Evolutionary conservation across 768 basidiomycete genomes (phyloP), one percentile per base, ranked within the genome.

Genomic region (Mycena epipterygia): DNA sequence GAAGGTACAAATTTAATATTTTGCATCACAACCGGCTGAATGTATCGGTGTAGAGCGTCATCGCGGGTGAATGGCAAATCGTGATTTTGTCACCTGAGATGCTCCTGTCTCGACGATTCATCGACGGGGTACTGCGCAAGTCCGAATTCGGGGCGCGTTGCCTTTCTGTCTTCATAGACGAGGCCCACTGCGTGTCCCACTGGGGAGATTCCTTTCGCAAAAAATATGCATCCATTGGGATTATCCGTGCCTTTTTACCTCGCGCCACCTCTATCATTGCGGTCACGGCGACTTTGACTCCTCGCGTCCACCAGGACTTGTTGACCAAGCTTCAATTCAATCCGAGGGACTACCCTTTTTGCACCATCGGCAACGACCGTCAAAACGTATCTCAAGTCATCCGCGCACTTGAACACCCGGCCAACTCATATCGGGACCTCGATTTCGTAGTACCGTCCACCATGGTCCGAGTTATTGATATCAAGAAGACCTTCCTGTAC

Each of bases 181-280:
- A 84, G 67, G 81, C 81, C 0, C 83, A 84, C 61, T 77, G 77
- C 62, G 67, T 84, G 3, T 81, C 80, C 0, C 81, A 81, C 49
- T 84, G 82, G 82, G 81, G 81, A 58, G 70, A 16, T 68, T 72
- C 75, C 12, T 84, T 82, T 63, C 75, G 80, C 11, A 82, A 82
- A 70, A 72, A 75, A 44, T 84, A 81, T 42, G 76, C 67, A 0
- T 42, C 55, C 5, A 61, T 83, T 7, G 79, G 79, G 0, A 75
- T 76, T 9, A 37, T 82, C 2, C 76, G 80, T 0, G 76, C 77
- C 14, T 74, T 81, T 39, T 69, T 82, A 0, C 81, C 80, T 3
- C 72, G 71, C 21, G 46, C 53, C 4, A 76, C 75, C 19, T 80
- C 82, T 12, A 44, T 84, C 1, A 74, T 81, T 8, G 79, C 80